Conservation (phyloP, 345 rosid species). For the Cardamine chenopodiifolia region DNA sequence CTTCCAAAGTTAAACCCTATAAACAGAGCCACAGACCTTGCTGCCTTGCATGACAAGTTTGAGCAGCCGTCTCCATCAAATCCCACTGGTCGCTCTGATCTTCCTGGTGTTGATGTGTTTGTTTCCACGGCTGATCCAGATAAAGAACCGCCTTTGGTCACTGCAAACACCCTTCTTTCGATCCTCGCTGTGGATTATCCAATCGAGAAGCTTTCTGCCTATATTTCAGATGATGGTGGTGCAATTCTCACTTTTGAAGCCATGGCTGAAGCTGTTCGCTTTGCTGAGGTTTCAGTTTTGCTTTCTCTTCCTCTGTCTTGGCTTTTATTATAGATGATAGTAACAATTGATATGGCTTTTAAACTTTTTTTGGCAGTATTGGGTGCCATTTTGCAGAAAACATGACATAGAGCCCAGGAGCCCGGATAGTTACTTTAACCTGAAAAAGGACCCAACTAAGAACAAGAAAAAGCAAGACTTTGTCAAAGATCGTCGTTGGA, state of each 20-base stretch:
- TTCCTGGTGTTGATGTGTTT: constrained; percentile 80
- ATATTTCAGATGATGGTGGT: constrained; percentile 93
- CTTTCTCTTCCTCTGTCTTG: background rate
- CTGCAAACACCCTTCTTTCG: constrained; percentile 80
- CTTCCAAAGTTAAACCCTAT: constrained; percentile 88
- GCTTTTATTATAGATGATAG: background rate
- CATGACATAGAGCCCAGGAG: constrained; percentile 90
- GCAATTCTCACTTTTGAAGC: constrained; percentile 92
- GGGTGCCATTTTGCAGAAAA: constrained; percentile 97
- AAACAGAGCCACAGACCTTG: constrained; percentile 78
- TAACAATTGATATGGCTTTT: constrained; percentile 4
- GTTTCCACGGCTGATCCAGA: constrained; percentile 94
- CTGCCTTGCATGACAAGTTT: constrained; percentile 76
- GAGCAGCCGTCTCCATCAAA: constrained; percentile 71
- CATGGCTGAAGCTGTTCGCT: constrained; percentile 91
- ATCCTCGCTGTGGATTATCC: constrained; percentile 83
- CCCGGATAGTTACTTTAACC: constrained; percentile 83
- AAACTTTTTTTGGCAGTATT: constrained; percentile 44
- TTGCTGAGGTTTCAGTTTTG: constrained; percentile 57
- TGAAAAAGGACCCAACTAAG: constrained; percentile 76
- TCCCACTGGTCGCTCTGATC: constrained; percentile 86
- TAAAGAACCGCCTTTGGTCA: constrained; percentile 91
- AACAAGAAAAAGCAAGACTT: constrained; percentile 83
- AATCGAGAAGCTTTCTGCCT: constrained; percentile 68
- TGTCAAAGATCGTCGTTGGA: constrained; percentile 93